These are phyloP conservation scores for Hansfordia pulvinata DNA, from an alignment of 2,329 filamentous ascomycete species.

Conservation along the genomic window DNA sequence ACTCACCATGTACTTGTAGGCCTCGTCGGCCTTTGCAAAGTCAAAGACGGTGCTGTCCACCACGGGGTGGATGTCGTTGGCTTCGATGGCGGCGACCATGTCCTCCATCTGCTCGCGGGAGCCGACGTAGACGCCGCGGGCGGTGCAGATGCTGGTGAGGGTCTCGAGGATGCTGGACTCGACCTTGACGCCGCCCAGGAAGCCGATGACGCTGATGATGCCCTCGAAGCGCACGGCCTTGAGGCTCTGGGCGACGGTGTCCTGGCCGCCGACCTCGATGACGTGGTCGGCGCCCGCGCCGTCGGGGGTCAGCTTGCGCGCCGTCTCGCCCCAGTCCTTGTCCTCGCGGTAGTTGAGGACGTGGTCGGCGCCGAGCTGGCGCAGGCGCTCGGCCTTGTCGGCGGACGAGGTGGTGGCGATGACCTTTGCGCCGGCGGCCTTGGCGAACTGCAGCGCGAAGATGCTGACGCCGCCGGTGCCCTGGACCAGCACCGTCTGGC, in stretches of 20 bases:
- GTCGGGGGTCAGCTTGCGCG: slow-evolving; percentile 23
- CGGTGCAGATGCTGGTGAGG: slow-evolving; percentile 7
- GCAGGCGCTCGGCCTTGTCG: slow-evolving; percentile 27
- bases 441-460: slow-evolving; percentile 47
- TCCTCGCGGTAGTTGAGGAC: slow-evolving; percentile 35
- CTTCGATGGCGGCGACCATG: slow-evolving; percentile 10
- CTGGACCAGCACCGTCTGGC: slow-evolving; percentile 49
- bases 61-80: slow-evolving; percentile 9
- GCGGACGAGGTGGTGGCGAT: slow-evolving; percentile 32
- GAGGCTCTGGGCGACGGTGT: slow-evolving; percentile 29
- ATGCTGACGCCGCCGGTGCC: slow-evolving; percentile 59
- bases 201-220: slow-evolving; percentile 21
- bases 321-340: slow-evolving; percentile 29
- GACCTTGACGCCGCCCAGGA: slow-evolving; percentile 8
- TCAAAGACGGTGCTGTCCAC: slow-evolving; percentile 10
- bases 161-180: slow-evolving; percentile 5
- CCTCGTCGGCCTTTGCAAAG: slow-evolving; percentile 11
- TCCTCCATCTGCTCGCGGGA: slow-evolving; percentile 10
- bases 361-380: slow-evolving; percentile 32
- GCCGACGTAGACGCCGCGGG: slow-evolving; percentile 10
- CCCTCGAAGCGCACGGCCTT: slow-evolving; percentile 30
- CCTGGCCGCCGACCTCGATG: slow-evolving; percentile 31
- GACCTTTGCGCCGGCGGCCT: slow-evolving; percentile 31
- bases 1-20: slow-evolving; percentile 31
- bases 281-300: slow-evolving; percentile 32